Percentiles rank a stretch among this genome's conserved stretches.
Conservation (phyloP, 345 rosid species). For the Eucalyptus caleyi region DNA sequence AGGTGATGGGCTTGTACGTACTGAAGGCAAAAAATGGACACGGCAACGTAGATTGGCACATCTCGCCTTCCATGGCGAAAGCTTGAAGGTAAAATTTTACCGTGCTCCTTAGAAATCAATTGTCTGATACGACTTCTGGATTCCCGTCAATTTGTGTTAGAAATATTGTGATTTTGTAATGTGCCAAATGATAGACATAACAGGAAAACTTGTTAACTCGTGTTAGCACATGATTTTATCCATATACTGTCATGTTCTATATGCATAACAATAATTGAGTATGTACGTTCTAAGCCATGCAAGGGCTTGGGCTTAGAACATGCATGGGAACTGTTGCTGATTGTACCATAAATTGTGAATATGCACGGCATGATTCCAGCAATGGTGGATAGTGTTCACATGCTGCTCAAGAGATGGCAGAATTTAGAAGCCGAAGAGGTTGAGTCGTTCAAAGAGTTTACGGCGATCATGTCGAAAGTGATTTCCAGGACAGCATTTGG, state of each 20-base stretch:
- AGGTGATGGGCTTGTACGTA: conserved; percentile 22
- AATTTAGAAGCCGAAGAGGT: conserved; percentile 14
- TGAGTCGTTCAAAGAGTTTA: conserved; percentile 19
- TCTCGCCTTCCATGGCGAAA: conserved; percentile 31
- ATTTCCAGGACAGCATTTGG: conserved; percentile 41
- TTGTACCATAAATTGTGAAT: neutral
- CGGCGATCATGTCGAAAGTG: conserved; percentile 20
- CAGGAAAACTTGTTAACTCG: neutral
- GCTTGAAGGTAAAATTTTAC: conserved; percentile 11
- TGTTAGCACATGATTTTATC: neutral
- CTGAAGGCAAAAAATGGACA: conserved; percentile 21
- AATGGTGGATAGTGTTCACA: conserved; percentile 15
- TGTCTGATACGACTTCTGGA: neutral
- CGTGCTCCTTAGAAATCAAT: neutral
- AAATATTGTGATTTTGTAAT: neutral
- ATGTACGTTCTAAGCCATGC: neutral
- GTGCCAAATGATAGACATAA: neutral
- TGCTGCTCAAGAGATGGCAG: conserved; percentile 33
- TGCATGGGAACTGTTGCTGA: neutral
- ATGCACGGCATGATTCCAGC: conserved; percentile 17
- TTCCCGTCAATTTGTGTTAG: neutral
- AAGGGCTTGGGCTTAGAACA: neutral
- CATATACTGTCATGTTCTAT: neutral
- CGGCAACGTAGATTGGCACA: conserved; percentile 24
- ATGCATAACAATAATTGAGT: neutral